Evolutionary conservation across 257 asterid species (phyloP).

Genomic region (Fraxinus quadrangulata): DNA sequence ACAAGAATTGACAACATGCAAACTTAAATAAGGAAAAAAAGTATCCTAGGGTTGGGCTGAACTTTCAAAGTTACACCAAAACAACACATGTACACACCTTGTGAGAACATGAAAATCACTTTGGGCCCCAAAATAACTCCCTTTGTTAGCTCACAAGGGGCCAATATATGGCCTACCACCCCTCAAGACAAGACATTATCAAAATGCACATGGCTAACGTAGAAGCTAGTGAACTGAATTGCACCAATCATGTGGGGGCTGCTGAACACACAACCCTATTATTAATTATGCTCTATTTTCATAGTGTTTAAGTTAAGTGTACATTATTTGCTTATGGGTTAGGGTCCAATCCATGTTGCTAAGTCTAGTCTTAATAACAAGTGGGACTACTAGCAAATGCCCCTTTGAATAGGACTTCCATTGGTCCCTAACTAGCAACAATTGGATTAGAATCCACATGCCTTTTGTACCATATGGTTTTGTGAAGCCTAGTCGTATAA

Average conservation of each 20-base stretch:
- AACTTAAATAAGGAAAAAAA: not conserved
- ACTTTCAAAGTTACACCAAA: not conserved
- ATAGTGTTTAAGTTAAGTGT: not conserved
- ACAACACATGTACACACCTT: not conserved
- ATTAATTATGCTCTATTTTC: not conserved
- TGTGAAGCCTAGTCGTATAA: not conserved
- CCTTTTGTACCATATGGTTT: conserved; percentile 32
- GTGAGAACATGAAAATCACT: conserved; percentile 8
- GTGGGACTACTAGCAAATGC: conserved; percentile 34
- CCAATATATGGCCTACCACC: conserved; percentile 33
- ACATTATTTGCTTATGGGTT: conserved; percentile 13
- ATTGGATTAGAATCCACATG: conserved; percentile 50
- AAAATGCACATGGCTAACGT: conserved; percentile 45
- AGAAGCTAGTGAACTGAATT: conserved; percentile 16
- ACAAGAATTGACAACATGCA: not conserved
- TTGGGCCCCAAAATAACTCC: conserved; percentile 36
- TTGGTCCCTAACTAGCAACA: conserved; percentile 42
- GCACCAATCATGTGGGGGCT: conserved; percentile 12
- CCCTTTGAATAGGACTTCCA: conserved; percentile 21
- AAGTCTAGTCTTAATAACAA: conserved; percentile 30
- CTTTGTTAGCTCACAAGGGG: conserved; percentile 31
- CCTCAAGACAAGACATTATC: conserved; percentile 9
- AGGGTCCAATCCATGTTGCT: conserved; percentile 40
- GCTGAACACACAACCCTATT: not conserved
- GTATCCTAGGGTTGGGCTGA: not conserved